Base-by-base conservation (phyloP, 1,284 basidiomycete genomes). In the Gymnopus androsaceus region DNA sequence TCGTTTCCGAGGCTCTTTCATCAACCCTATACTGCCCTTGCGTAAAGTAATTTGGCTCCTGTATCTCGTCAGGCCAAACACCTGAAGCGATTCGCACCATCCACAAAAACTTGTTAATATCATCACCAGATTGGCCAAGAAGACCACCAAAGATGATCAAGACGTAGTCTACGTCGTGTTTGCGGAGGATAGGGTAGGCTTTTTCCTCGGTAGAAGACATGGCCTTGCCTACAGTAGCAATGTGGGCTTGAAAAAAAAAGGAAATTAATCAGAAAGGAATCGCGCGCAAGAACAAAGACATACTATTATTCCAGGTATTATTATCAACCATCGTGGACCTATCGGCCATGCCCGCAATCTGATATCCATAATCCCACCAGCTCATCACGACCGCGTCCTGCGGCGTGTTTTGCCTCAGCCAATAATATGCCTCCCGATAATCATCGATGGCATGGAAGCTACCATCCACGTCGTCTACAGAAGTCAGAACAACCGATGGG, bases 311-410 rank as follows among this genome's bases (percentile, higher is more conserved):
- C 97, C 97, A 99, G 1, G 97, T 99, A 72, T 99, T 99, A 79
- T 99, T 99, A 74, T 99, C 97, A 9, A 99, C 97, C 57, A 99
- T 77, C 2, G 95, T 97, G 15, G 93, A 87, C 41, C 97, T 81
- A 75, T 98, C 95, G 11, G 97, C 95, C 92, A 99, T 98, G 47
- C 97, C 97, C 41, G 95, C 94, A 67, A 99, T 98, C 75, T 99
- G 96, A 72, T 99, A 99, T 19, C 97, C 97, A 67, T 99, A 99
- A 75, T 99, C 97, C 97, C 97, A 99, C 97, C 97, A 99, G 63
- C 91, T 94, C 94, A 97, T 96, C 36, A 99, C 87, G 44, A 98
- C 95, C 12, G 94, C 87, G 62, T 94, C 89, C 71, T 93, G 78
- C 3, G 88, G 81, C 1, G 97, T 99, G 77, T 99, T 99, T 74